A percentile compares a stretch with the other conserved stretches of the same genome.
These are phyloP conservation scores for Plenodomus biglobosus DNA, from an alignment of 2,329 filamentous ascomycete genomes.

Conservation along the genomic window DNA sequence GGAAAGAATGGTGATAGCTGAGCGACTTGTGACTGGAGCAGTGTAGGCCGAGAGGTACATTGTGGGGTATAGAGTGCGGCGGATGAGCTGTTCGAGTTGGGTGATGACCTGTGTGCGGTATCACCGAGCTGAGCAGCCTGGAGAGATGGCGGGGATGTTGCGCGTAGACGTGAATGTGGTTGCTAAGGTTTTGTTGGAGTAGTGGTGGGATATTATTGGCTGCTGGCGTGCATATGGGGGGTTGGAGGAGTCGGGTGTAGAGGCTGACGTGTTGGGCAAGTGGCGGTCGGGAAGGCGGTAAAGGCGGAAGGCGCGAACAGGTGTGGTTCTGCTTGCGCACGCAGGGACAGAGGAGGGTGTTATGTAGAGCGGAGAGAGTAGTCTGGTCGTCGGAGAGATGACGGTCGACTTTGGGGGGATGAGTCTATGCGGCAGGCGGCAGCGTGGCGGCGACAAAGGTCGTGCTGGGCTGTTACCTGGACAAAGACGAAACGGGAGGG, in stretches of 20 bases:
- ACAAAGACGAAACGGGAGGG: slow-evolving; percentile 20
- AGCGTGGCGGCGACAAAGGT: slow-evolving; percentile 31
- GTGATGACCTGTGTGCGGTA: slow-evolving; percentile 27
- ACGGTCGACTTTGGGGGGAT: slow-evolving; percentile 17
- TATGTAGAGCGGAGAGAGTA: slow-evolving; percentile 11
- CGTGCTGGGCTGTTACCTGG: slow-evolving; percentile 30
- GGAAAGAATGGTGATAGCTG: slow-evolving; percentile 42
- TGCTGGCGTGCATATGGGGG: slow-evolving; percentile 19
- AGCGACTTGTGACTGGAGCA: slow-evolving; percentile 49
- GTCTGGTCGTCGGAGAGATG: slow-evolving; percentile 20
- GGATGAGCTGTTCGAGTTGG: slow-evolving; percentile 31
- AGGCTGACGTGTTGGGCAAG: slow-evolving; percentile 31
- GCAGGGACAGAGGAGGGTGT: slow-evolving; percentile 12
- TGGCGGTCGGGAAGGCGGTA: slow-evolving; percentile 30
- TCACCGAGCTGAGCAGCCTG: slow-evolving; percentile 36
- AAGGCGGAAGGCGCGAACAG: slow-evolving; percentile 17
- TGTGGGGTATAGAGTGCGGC: slow-evolving; percentile 32
- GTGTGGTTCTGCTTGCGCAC: slow-evolving; percentile 6
- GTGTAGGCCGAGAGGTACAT: slow-evolving; percentile 40
- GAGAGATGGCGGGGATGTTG: slow-evolving; percentile 19
- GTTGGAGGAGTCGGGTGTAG: slow-evolving; percentile 16
- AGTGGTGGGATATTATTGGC: slow-evolving; percentile 33
- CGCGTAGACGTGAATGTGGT: slow-evolving; percentile 5
- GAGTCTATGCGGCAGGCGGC: slow-evolving; percentile 32
- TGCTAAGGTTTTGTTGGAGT: slow-evolving; percentile 13